A percentile compares a stretch with the other conserved stretches of the same genome.
Evolutionary conservation across 148 eudicot genomes (phyloP).

Genomic region (Rhododendron mucronatum): DNA sequence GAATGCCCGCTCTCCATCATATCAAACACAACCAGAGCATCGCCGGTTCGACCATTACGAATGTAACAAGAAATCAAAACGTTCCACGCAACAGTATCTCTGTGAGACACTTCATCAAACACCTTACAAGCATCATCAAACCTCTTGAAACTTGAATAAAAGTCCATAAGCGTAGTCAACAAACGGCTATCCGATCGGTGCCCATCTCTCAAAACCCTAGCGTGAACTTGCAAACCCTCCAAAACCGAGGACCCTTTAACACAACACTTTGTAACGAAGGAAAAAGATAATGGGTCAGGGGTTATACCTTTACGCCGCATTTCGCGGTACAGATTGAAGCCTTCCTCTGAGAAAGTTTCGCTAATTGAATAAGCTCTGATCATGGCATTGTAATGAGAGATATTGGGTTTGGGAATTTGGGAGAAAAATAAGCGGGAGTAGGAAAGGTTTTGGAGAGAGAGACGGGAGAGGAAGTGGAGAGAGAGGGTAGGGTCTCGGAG

Average conservation of each 20-base stretch:
- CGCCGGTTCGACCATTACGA: conserved; percentile 41
- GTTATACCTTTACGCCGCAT: conserved; percentile 26
- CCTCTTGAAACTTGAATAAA: conserved; percentile 34
- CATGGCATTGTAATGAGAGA: conserved; percentile 37
- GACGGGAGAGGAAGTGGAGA: conserved; percentile 31
- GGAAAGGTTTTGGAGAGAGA: conserved; percentile 15
- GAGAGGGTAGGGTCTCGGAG: conserved; percentile 32
- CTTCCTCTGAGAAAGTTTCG: conserved; percentile 15
- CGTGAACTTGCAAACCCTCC: conserved; percentile 53
- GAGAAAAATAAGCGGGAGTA: conserved; percentile 28
- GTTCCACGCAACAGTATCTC: conserved; percentile 60
- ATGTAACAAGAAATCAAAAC: conserved; percentile 48
- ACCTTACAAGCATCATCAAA: conserved; percentile 47
- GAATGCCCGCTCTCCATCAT: conserved; percentile 24
- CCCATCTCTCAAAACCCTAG: conserved; percentile 46
- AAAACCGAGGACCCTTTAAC: conserved; percentile 22
- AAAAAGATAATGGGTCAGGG: conserved; percentile 27
- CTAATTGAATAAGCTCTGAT: conserved; percentile 32
- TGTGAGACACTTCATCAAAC: conserved; percentile 56
- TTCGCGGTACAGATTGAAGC: conserved; percentile 26
- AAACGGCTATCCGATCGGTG: conserved; percentile 35
- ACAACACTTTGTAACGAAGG: conserved; percentile 44
- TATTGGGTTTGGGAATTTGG: conserved; percentile 28
- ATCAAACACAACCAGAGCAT: conserved; percentile 46
- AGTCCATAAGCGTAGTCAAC: conserved; percentile 54